Conservation (phyloP, 1,284 basidiomycete genomes). For the Microbotryum intermedium region DNA sequence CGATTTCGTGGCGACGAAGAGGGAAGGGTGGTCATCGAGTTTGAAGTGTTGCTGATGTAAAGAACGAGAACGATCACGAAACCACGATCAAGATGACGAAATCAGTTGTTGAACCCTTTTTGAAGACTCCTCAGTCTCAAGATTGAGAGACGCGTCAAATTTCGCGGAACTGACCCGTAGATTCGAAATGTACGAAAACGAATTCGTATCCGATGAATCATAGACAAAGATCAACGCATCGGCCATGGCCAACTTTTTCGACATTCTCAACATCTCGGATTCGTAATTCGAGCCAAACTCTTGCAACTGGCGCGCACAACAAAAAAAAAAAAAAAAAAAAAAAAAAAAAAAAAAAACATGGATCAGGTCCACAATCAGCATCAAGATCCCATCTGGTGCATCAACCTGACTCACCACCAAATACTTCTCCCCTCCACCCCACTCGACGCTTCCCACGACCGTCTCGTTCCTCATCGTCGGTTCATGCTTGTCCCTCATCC, state of each 20-base stretch:
- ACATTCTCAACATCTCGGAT: conserved; percentile 75
- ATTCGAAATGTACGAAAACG: conserved; percentile 96
- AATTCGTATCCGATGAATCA: conserved; percentile 97
- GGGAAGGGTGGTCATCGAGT: conserved; percentile 81
- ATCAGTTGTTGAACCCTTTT: neutral
- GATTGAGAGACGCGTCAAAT: neutral
- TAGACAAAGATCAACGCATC: conserved; percentile 94
- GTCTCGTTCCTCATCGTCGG: conserved; percentile 82
- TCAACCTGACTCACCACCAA: conserved; percentile 60
- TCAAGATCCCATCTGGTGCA: neutral
- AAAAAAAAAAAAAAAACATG: neutral
- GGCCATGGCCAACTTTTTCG: conserved; percentile 81
- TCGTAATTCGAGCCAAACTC: conserved; percentile 96
- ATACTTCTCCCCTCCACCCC: conserved; percentile 90
- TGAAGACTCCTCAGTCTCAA: too few species aligned
- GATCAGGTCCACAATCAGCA: neutral
- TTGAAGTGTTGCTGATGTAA: conserved; percentile 98
- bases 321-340: neutral
- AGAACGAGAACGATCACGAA: too few species aligned
- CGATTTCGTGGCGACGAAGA: conserved; percentile 98
- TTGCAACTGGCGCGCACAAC: conserved; percentile 58
- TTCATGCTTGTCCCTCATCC: conserved; percentile 58
- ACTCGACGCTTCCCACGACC: conserved; percentile 91
- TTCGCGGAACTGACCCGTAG: conserved; percentile 56
- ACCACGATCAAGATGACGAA: neutral